Conservation (phyloP, 306 rosid genomes). For the Begonia masoniana region DNA sequence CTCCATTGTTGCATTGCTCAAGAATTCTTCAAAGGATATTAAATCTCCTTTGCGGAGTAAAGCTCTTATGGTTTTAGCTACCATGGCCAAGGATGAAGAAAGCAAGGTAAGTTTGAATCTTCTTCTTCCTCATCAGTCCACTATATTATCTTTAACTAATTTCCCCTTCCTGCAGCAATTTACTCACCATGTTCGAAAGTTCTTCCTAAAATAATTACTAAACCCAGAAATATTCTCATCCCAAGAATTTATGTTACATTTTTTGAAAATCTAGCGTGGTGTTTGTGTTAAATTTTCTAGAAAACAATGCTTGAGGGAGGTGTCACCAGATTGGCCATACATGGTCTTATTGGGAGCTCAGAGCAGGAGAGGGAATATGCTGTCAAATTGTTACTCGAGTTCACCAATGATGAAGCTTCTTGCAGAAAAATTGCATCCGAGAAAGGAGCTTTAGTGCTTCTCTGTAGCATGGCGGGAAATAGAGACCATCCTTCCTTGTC, state of each 20-base stretch:
- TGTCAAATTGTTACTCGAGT: slow-evolving; percentile 40
- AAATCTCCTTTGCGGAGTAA: slow-evolving; percentile 39
- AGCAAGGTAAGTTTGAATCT: slow-evolving; percentile 31
- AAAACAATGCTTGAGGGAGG: slow-evolving; percentile 47
- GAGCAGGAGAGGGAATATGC: slow-evolving; percentile 51
- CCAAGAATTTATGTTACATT: not conserved
- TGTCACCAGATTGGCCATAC: slow-evolving; percentile 42
- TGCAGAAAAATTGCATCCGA: slow-evolving; percentile 42
- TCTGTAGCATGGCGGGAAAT: too few relatives aligned
- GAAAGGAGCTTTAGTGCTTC: slow-evolving; percentile 19
- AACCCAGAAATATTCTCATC: too few relatives aligned
- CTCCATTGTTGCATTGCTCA: slow-evolving; percentile 26
- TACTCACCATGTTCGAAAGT: too few relatives aligned
- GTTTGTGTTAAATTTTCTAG: slow-evolving; percentile 9
- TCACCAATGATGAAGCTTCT: slow-evolving; percentile 35
- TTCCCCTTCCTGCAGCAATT: too few relatives aligned
- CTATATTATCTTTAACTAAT: too few relatives aligned
- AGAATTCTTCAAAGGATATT: slow-evolving; percentile 30
- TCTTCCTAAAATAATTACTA: too few relatives aligned
- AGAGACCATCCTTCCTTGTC: too few relatives aligned
- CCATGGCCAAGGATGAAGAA: slow-evolving; percentile 48
- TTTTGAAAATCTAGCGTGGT: not conserved
- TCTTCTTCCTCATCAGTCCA: too few relatives aligned
- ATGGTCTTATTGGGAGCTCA: slow-evolving; percentile 46
- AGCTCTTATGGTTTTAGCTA: slow-evolving; percentile 30